Evolutionary conservation across 2,329 filamentous ascomycete species (phyloP), one percentile per base, ranked within the genome.

Genomic region (Annulohypoxylon truncatum): DNA sequence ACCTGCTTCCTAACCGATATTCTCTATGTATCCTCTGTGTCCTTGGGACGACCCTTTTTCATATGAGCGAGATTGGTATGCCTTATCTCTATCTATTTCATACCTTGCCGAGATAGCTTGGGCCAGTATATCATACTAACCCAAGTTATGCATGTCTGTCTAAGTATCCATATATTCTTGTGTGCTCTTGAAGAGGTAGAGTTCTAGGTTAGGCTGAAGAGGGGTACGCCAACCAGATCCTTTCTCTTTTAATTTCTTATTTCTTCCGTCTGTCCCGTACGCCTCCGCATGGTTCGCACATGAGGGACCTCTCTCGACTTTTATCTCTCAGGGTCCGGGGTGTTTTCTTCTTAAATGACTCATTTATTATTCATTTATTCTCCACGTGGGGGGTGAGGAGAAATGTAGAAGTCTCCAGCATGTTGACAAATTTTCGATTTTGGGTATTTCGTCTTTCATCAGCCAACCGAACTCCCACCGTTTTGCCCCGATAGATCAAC

Each of bases 131-230:
- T 26, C 44, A 24, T 38, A 38, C 54, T 48, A 48, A 57, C 31
- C 46, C 46, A 58, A 50, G 46, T 50, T 42, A 58, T 58, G 46
- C 55, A 58, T 38, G 42, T 35, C 54, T 51, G 18, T 64, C 50
- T 50, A 59, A 38, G 50, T 20, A 54, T 46, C 20, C 18, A 38
- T 58, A 54, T 38, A 15, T 52, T 44, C 42, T 5, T 48, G 24
- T 54, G 51, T 58, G 15, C 26, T 56, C 52, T 50, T 31, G 42
- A 51, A n/a, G 35, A 63, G 18, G n/a, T 7, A 24, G 15, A 40
- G 52, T 40, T 48, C 48, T 40, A 52, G 20, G 62, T 68, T 66
- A 68, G 66, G 66, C 62, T 66, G 66, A 68, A 68, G 62, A 66
- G 55, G 58, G 54, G 62, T 52, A 60, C 59, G 57, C 57, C 65